Evolutionary conservation across 2,329 filamentous ascomycete genomes (phyloP).

Genomic region (Aspergillus pseudoviridinutans): DNA sequence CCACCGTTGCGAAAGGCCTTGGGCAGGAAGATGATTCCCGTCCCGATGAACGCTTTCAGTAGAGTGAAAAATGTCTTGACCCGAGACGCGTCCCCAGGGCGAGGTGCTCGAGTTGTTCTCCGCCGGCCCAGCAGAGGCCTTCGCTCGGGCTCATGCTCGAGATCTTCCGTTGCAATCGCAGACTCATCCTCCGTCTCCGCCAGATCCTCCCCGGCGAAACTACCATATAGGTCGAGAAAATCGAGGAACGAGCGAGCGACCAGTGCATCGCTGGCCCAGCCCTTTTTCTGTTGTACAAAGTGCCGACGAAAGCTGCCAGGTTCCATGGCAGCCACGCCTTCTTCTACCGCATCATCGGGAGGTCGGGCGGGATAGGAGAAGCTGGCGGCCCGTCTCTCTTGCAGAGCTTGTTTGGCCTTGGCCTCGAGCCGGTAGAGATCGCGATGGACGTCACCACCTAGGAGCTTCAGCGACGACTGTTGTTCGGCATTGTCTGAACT

Average conservation of each 20-base stretch:
- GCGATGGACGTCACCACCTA: constrained; percentile 74
- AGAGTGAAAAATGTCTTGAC: constrained; percentile 73
- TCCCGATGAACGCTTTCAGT: constrained; percentile 74
- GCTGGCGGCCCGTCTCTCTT: constrained; percentile 59
- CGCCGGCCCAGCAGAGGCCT: constrained; percentile 58
- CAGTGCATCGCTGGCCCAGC: constrained; percentile 10
- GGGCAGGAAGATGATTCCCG: constrained; percentile 76
- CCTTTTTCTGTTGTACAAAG: constrained; percentile 41
- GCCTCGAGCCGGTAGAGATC: constrained; percentile 72
- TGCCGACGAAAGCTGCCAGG: constrained; percentile 55
- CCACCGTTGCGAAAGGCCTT: constrained; percentile 77
- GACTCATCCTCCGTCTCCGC: constrained; percentile 59
- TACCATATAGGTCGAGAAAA: constrained; percentile 71
- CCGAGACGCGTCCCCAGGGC: constrained; percentile 62
- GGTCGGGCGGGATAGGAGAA: constrained; percentile 54
- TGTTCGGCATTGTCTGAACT: constrained; percentile 16
- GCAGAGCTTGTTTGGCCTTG: constrained; percentile 41
- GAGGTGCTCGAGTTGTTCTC: constrained; percentile 47
- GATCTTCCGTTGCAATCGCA: constrained; percentile 6
- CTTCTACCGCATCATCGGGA: constrained; percentile 21
- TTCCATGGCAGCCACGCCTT: constrained; percentile 44
- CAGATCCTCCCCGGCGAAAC: constrained; percentile 70
- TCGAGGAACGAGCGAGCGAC: constrained; percentile 57
- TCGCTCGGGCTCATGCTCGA: constrained; percentile 46
- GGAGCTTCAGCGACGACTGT: constrained; percentile 66